Percentiles rank a stretch among this genome's conserved stretches.
Conservation (phyloP, 2,329 filamentous ascomycete genomes). For the Aspergillus caelatus region DNA sequence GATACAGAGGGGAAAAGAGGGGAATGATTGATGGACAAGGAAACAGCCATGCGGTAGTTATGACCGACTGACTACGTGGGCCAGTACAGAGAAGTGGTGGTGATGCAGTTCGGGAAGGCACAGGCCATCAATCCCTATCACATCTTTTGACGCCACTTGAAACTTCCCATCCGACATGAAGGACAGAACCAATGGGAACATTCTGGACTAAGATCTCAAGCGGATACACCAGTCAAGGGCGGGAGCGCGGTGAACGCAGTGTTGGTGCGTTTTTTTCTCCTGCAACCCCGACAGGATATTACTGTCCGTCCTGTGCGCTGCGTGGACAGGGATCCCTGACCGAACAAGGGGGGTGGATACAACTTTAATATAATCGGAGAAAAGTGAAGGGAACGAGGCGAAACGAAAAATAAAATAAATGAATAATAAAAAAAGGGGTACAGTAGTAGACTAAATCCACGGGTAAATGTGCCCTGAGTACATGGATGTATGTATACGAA, state of each 20-base stretch:
- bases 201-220: conserved; percentile 19
- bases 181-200: conserved; percentile 25
- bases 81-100: conserved; percentile 22
- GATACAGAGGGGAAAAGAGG: conserved; percentile 11
- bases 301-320: not conserved
- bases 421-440: not conserved
- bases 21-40: conserved; percentile 14
- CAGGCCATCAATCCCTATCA: conserved; percentile 30
- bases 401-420: not conserved
- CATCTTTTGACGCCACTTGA: conserved; percentile 32
- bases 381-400: not conserved
- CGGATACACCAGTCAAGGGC: conserved; percentile 9
- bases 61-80: conserved; percentile 21
- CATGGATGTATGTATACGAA: conserved; percentile 3
- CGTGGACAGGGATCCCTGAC: conserved; percentile 7
- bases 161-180: conserved; percentile 26
- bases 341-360: not conserved
- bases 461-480: not conserved
- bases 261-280: conserved; percentile 16
- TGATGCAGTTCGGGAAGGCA: conserved; percentile 35
- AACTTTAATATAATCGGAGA: not conserved
- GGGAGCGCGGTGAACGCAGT: conserved; percentile 14
- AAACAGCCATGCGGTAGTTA: conserved; percentile 11
- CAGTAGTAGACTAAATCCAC: not conserved
- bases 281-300: conserved; percentile 7